Evolutionary conservation across 2,329 filamentous ascomycete genomes (phyloP).

Genomic region (Gaeumannomyces sp.): DNA sequence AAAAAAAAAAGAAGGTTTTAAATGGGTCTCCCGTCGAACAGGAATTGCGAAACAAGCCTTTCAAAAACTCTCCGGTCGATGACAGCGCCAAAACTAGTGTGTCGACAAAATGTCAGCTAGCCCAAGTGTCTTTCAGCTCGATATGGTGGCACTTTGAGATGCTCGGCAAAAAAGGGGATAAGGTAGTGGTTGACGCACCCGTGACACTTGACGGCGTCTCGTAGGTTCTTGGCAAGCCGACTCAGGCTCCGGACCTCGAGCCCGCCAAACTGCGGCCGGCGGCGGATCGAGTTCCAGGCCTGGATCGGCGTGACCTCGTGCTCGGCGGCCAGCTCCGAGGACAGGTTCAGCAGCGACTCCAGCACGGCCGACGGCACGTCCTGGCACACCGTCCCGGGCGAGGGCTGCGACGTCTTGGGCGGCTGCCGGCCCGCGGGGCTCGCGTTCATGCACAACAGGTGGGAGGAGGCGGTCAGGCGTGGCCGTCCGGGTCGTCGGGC

Average conservation of each 20-base stretch:
- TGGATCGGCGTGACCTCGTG: slow-evolving; percentile 34
- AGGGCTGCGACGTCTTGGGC: background rate
- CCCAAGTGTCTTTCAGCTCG: background rate
- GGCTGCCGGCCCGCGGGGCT: too few species aligned
- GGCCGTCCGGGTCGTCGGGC: slow-evolving; percentile 20
- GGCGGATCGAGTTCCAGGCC: slow-evolving; percentile 29
- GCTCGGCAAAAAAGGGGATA: too few species aligned
- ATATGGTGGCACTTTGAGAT: too few species aligned
- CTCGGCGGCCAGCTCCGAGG: slow-evolving; percentile 21
- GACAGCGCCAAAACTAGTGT: slow-evolving; percentile 9
- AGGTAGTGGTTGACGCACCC: slow-evolving; percentile 23
- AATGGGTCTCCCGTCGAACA: slow-evolving; percentile 4
- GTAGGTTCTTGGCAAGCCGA: slow-evolving; percentile 21
- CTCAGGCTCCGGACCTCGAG: slow-evolving; percentile 23
- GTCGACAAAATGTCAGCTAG: background rate
- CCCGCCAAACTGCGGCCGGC: slow-evolving; percentile 24
- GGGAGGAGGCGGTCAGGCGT: slow-evolving; percentile 22
- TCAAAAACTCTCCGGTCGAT: slow-evolving; percentile 9
- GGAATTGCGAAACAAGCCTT: background rate
- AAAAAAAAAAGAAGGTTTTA: background rate
- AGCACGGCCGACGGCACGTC: slow-evolving; percentile 18
- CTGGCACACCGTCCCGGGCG: slow-evolving; percentile 7
- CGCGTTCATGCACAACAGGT: slow-evolving; percentile 12
- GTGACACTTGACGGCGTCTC: slow-evolving; percentile 29
- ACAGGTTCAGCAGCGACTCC: slow-evolving; percentile 19